Evolutionary conservation across 2,329 filamentous ascomycete genomes (phyloP), one percentile per base, ranked within the genome.

Genomic region (Xylaria sp.): DNA sequence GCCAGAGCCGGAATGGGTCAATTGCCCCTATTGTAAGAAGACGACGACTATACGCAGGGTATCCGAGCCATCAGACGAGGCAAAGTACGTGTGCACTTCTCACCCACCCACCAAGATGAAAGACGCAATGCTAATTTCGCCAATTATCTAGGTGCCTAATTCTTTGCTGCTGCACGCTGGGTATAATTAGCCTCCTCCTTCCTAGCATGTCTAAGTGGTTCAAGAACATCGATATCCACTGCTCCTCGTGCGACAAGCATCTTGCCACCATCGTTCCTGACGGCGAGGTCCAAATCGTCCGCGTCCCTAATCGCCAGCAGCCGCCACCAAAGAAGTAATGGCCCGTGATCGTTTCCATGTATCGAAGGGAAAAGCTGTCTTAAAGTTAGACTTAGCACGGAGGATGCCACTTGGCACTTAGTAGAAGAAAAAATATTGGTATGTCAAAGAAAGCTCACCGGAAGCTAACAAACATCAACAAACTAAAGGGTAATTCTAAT

Each of bases 141-240:
- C n/a, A 12, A 34, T 24, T 27, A 27, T 27, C 24, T 17, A 64
- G 61, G 45, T 64, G 61, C 19, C n/a, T 58, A 11, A 2, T 50
- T 4, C 7, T 58, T 14, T 65, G 62, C 14, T 65, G 62, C 48
- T 57, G 55, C 19, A 6, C 19, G 2, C 11, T 24, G 12, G 34
- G 56, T 17, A 7, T 65, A n/a, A 6, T 48, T 3, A 2, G 42
- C 8, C 17, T 24, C 1, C 60, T 58, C n/a, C 5, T 56, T 19
- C 36, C 47, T 1, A 8, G n/a, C n/a, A 4, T 9, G 3, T 21
- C 30, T 8, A 21, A 64, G 21, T 54, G 48, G 48, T 47, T 30
- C 17, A 47, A 47, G 62, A 65, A 60, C 19, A 30, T 60, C 56
- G 62, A 65, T 34, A 48, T 65, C 14, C 62, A 65, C 34, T 65